Percentiles rank a stretch among this genome's conserved stretches.
These are phyloP conservation scores for Avena atlantica DNA, from an alignment of 176 grass and related monocot genomes.

Conservation along the genomic window DNA sequence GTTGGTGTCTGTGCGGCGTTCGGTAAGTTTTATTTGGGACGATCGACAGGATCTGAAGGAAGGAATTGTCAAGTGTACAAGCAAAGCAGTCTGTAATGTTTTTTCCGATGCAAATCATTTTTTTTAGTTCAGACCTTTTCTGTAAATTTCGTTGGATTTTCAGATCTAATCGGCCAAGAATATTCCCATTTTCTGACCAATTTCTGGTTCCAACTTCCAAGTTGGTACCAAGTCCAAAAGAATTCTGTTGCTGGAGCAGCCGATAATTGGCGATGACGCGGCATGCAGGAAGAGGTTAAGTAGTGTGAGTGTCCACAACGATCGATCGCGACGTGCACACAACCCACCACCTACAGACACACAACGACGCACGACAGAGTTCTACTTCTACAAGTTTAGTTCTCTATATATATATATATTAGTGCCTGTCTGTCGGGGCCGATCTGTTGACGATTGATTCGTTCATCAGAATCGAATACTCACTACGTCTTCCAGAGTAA, in stretches of 20 bases:
- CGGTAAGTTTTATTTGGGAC: too few species aligned
- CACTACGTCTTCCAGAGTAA: too few species aligned
- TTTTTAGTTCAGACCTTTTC: too few species aligned
- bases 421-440: not conserved
- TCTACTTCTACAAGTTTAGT: slow-evolving; percentile 1
- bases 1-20: too few species aligned
- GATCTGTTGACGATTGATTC: not conserved
- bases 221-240: not conserved
- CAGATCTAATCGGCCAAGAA: too few species aligned
- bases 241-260: not conserved
- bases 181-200: not conserved
- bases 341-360: slow-evolving; percentile 7
- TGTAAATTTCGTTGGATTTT: too few species aligned
- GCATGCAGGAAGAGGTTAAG: slow-evolving; percentile 25
- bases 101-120: too few species aligned
- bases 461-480: not conserved
- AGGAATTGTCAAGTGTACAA: too few species aligned
- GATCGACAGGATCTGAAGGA: too few species aligned
- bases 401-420: too few species aligned
- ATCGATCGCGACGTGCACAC: slow-evolving; percentile 23
- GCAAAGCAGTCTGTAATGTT: too few species aligned
- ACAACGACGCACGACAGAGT: not conserved
- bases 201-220: not conserved
- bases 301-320: slow-evolving; percentile 4
- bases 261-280: slow-evolving; percentile 37